phyloP scores from a whole-genome alignment of 371 early-diverging fungal species.

The Fennellomyces sp. region DNA sequence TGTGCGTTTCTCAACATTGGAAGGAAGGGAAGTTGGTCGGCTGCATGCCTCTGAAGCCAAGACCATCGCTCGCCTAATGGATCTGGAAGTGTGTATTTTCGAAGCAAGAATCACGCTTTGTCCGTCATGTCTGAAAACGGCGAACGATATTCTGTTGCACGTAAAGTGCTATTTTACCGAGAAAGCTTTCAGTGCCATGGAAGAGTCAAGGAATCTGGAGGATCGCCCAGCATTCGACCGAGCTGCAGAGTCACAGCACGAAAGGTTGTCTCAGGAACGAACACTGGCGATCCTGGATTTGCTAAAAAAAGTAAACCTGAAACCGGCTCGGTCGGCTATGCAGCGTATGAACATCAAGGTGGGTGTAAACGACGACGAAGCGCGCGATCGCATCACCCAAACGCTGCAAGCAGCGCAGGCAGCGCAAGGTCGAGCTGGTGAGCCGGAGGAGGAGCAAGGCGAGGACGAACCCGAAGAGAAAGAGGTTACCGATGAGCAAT shows the following conservation, averaged over 20 bases:
- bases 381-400: constrained; percentile 30
- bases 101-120: constrained; percentile 46
- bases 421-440: not conserved
- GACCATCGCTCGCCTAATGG: constrained; percentile 52
- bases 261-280: constrained; percentile 27
- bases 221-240: constrained; percentile 24
- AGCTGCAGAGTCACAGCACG: constrained; percentile 25
- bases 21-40: constrained; percentile 49
- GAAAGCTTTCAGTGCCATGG: constrained; percentile 23
- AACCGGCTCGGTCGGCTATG: constrained; percentile 39
- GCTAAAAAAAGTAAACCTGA: constrained; percentile 40
- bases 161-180: constrained; percentile 46
- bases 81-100: constrained; percentile 50
- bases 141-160: constrained; percentile 54
- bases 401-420: constrained; percentile 11
- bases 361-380: constrained; percentile 17
- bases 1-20: constrained; percentile 49
- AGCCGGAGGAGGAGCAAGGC: constrained; percentile 7
- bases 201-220: not conserved
- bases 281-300: constrained; percentile 50
- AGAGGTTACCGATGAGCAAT: constrained; percentile 57
- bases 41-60: constrained; percentile 44
- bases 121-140: constrained; percentile 37
- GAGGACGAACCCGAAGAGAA: constrained; percentile 40
- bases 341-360: constrained; percentile 24